Evolutionary conservation across 306 rosid genomes (phyloP), one percentile per base, ranked within the genome.

Genomic region (Cucurbita maxima): DNA sequence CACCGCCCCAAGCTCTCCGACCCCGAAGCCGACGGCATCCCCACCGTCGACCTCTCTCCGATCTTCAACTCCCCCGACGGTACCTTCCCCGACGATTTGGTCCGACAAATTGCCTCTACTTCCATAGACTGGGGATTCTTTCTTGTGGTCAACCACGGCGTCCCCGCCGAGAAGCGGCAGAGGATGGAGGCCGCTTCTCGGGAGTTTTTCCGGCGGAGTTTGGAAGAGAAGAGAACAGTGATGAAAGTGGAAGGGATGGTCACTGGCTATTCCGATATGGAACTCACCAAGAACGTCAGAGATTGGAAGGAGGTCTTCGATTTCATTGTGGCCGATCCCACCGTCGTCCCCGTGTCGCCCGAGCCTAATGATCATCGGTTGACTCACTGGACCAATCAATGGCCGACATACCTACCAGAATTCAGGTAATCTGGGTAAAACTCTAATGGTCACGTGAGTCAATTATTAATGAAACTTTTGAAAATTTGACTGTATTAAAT

Each of bases 301-400:
- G 97, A 91, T 36, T 87, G 97, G 96, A 90, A 87, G 53, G 96
- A 90, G 71, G 91, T 82, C 6, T 83, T 84, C 75, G 96, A 88
- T 82, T 83, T 84, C 58, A 5, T 12, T 0, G 67, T 78, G 18
- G 51, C 50, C 38, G 88, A 82, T 3, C 91, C 91, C 0, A 82
- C 85, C 5, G 3, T 82, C 0, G 6, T 81, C 10, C 83, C 93
- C 3, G 38, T 76, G 7, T 85, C 86, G 19, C 53, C 58, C 36
- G 82, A 82, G 5, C 81, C 76, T 0, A 58, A 82, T 5, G 89
- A 83, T 43, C 12, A 64, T 18, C 73, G 54, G 22, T 37, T 87
- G 1, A 80, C 77, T 7, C 73, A 73, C 59, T 84, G 85, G 76
- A 51, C 61, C 10, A 92, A 87, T 30, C 78, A 55, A 20, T 86